Conservation (phyloP, 169 alveolate genomes). For the Perkinsus olseni region DNA sequence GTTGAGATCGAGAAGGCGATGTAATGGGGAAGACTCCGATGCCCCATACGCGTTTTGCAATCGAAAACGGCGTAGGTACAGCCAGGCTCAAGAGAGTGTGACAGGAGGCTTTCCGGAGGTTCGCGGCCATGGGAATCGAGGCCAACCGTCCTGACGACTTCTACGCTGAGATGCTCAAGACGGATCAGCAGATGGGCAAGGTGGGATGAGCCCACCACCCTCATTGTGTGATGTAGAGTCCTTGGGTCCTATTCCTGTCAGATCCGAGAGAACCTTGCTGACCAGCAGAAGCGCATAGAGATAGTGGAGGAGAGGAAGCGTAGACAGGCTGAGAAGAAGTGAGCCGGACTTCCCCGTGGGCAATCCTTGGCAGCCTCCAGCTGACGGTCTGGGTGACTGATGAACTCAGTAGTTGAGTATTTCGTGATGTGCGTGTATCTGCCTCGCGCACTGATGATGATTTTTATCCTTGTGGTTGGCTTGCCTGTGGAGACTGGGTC, state of each 20-base stretch:
- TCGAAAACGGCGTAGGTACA: not conserved
- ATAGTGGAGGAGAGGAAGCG: not conserved
- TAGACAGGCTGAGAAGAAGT: not conserved
- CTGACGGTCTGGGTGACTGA: no score
- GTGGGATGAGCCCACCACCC: constrained; percentile 7
- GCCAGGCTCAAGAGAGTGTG: not conserved
- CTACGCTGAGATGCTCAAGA: constrained; percentile 35
- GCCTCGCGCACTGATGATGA: no score
- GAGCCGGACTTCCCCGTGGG: not conserved
- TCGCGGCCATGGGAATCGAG: not conserved
- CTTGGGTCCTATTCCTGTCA: not conserved
- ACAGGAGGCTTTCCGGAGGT: not conserved
- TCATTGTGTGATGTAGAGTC: not conserved
- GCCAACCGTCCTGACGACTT: constrained; percentile 31
- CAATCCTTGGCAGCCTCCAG: not conserved
- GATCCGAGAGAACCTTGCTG: not conserved
- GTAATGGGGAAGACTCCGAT: no score
- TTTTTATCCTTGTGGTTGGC: no score
- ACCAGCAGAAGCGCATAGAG: not conserved
- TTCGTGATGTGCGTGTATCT: no score
- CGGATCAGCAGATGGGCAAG: constrained; percentile 32
- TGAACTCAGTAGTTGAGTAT: no score
- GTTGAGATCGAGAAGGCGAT: not conserved
- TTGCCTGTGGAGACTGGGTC: no score
- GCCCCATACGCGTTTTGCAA: no score